Evolutionary conservation across 352 stramenopile genomes (phyloP).

Genomic region (Globisporangium okanoganense): DNA sequence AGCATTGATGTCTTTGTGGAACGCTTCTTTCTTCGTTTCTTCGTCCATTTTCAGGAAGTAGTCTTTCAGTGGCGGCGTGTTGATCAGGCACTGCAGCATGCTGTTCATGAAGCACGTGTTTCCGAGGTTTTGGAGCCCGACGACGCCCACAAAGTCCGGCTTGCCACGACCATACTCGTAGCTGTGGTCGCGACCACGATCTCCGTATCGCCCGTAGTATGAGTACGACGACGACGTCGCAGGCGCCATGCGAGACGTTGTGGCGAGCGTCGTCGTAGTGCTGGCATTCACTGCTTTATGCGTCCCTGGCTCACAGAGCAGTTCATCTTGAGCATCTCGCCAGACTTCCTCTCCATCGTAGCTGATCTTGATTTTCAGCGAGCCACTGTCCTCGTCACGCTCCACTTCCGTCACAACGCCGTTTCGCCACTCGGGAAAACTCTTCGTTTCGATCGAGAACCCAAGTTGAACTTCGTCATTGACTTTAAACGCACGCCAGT

Average conservation of each 20-base stretch:
- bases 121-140: conserved; percentile 70
- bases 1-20: conserved; percentile 90
- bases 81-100: conserved; percentile 91
- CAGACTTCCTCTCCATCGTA: conserved; percentile 42
- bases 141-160: conserved; percentile 54
- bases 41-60: conserved; percentile 91
- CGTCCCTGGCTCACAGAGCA: conserved; percentile 53
- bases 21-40: conserved; percentile 28
- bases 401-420: conserved; percentile 34
- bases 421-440: conserved; percentile 61
- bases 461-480: conserved; percentile 53
- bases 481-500: conserved; percentile 68
- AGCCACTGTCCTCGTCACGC: conserved; percentile 15
- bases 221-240: conserved; percentile 20
- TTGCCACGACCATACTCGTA: conserved; percentile 48
- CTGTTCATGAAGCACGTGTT: conserved; percentile 89
- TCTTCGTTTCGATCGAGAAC: conserved; percentile 23
- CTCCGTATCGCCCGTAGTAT: conserved; percentile 26
- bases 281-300: conserved; percentile 52
- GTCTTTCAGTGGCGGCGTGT: conserved; percentile 88
- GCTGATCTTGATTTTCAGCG: conserved; percentile 39
- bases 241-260: not conserved
- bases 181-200: conserved; percentile 28
- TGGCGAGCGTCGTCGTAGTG: not conserved
- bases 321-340: conserved; percentile 59